A percentile compares a stretch with the other conserved stretches of the same genome.
These are phyloP conservation scores for Sarcomyxa edulis DNA, from an alignment of 768 basidiomycete genomes.

Conservation along the genomic window DNA sequence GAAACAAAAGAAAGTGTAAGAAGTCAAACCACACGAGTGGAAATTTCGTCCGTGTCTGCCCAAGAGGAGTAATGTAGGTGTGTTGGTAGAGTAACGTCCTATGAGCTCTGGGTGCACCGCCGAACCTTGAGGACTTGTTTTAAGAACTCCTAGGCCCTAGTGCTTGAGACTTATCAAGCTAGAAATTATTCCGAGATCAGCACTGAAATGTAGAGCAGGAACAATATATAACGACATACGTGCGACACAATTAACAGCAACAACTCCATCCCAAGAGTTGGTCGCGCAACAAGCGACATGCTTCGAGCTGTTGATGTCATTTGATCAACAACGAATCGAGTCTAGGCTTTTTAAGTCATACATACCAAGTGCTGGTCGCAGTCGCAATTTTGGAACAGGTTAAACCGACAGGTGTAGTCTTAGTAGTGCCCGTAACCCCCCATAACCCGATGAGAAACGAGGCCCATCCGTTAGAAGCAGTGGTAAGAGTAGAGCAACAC, in stretches of 20 bases:
- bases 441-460: slow-evolving; percentile 21
- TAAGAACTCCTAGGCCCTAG: too few relatives aligned
- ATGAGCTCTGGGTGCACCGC: too few relatives aligned
- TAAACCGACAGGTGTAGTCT: slow-evolving; percentile 27
- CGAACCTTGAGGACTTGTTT: too few relatives aligned
- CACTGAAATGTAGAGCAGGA: neutral
- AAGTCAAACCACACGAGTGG: too few relatives aligned
- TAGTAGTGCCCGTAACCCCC: slow-evolving; percentile 20
- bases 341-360: slow-evolving; percentile 8
- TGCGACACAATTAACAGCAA: slow-evolving; percentile 36
- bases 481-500: slow-evolving; percentile 33
- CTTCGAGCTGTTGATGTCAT: slow-evolving; percentile 19
- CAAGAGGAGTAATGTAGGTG: too few relatives aligned
- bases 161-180: too few relatives aligned
- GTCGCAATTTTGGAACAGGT: slow-evolving; percentile 34
- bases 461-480: slow-evolving; percentile 10
- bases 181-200: too few relatives aligned
- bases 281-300: slow-evolving; percentile 44
- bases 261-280: slow-evolving; percentile 37
- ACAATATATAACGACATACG: slow-evolving; percentile 28
- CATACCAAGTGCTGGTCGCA: slow-evolving; percentile 27
- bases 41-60: too few relatives aligned
- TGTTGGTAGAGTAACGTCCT: too few relatives aligned
- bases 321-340: neutral
- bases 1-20: too few relatives aligned